Evolutionary conservation across 1,284 basidiomycete species (phyloP), one percentile per base, ranked within the genome.

Genomic region (Rhodotorula sp.): DNA sequence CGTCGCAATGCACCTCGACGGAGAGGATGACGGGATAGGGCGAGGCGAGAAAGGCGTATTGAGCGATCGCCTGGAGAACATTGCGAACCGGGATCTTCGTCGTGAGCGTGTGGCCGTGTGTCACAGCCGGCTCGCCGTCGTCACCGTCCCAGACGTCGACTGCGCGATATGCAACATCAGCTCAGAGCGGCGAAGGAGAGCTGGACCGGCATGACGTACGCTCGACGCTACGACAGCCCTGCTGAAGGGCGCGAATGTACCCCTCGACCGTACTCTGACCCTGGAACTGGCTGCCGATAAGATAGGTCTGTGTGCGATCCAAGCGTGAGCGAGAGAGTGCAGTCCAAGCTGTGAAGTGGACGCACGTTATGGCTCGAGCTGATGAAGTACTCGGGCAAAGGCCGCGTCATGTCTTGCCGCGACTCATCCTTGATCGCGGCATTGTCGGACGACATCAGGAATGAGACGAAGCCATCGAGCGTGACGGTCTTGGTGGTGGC

Each of bases 111-210:
- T 90, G 90, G 39, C 93, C 94, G 77, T 99, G 96, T 76, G 89
- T 94, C 5, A 96, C 87, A 70, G 90, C 84, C 0, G 94, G 90
- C 77, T 90, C 90, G 73, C 80, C 74, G 22, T 80, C 80, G 46
- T 94, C 89, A 17, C 95, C 94, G 76, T 97, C 91, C 81, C 90
- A 97, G 60, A 95, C 89, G 76, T 99, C 95, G 76, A 99, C 92
- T 95, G 75, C 24, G n/a, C 24, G 30, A 46, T 4, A 13, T 15
- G 19, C 11, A 15, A 44, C 8, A 15, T 7, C 34, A 20, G 24
- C n/a, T 59, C 19, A 66, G 61, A 59, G 48, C 30, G 10, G 2
- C 27, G 39, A 30, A 54, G 55, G 20, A 53, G 48, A 61, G 39
- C n/a, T 68, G 59, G 39, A 44, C 30, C 59, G 62, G 34, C 48